A percentile compares a stretch with the other conserved stretches of the same genome.
These are phyloP conservation scores for Yamadazyma dendronema DNA, from an alignment of 1,139 yeast genomes.

Conservation along the genomic window DNA sequence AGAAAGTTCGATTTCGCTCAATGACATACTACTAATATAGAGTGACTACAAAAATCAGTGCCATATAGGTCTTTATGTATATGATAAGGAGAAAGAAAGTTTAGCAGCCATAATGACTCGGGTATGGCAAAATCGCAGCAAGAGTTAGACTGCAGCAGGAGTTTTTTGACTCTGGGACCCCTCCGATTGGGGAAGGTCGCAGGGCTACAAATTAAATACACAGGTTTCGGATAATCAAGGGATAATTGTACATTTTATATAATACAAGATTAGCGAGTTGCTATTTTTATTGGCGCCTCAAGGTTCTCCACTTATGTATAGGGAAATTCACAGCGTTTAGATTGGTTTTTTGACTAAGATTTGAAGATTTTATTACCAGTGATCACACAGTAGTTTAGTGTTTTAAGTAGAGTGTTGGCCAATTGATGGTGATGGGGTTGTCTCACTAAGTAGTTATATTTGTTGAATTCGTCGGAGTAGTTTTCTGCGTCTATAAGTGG, in stretches of 20 bases:
- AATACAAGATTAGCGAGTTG: background rate
- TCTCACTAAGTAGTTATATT: slow-evolving; percentile 27
- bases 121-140: background rate
- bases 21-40: slow-evolving; percentile 11
- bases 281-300: background rate
- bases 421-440: slow-evolving; percentile 16
- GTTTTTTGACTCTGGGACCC: background rate
- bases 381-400: slow-evolving; percentile 27
- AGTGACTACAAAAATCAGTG: no score
- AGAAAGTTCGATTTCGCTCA: slow-evolving; percentile 2
- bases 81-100: background rate
- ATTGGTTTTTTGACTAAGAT: no score
- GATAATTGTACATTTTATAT: background rate
- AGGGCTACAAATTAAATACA: background rate
- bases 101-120: slow-evolving; percentile 8
- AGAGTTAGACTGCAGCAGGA: slow-evolving; percentile 4
- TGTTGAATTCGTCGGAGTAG: slow-evolving; percentile 32
- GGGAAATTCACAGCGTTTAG: no score
- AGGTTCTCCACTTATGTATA: no score
- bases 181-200: background rate
- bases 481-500: slow-evolving; percentile 38
- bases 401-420: slow-evolving; percentile 15
- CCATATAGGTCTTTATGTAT: background rate
- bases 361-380: slow-evolving; percentile 29
- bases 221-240: slow-evolving; percentile 1